Base-by-base conservation (phyloP, 2,329 filamentous ascomycete species). In the Huntiella decipiens region DNA sequence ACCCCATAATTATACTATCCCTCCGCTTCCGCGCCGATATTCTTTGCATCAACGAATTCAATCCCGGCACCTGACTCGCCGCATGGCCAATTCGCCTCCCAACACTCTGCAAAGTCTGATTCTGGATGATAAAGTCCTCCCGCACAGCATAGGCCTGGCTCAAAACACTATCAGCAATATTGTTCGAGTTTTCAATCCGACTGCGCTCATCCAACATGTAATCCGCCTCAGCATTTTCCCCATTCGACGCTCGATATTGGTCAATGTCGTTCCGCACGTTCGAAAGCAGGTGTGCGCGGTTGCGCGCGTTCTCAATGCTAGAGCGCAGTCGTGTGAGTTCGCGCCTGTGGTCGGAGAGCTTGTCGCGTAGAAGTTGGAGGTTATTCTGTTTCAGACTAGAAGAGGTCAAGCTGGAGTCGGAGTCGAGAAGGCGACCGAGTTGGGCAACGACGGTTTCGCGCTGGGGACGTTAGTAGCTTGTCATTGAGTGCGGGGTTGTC, bases 331-430 rank as follows among this genome's bases (percentile, higher is more conserved):
- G 81, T 4, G 68, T 62, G 34, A 94, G 74, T 61, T 96, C 88
- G 52, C 79, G 79, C 51, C 79, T 77, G 66, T 98, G 88, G 58
- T 93, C 82, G 34, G 76, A 67, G 12, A 96, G 78, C 59, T 95
- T 81, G 65, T 94, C 87, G 53, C 84, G 82, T 55, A 96, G 84
- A 28, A 93, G 80, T 49, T 83, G 73, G 34, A 98, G 77, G 60
- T 96, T 95, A 66, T 88, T 94, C 57, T 94, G 87, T 64, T 96
- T 96, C n/a, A 94, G 73, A 47, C 87, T 86, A 34, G 88, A 96
- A 38, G 86, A 79, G 43, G 82, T 85, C 50, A 92, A 74, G 47
- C 79, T 71, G 16, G 86, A 77, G 70, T 96, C 88, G 47, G 87
- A 93, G 66, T 96, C 88, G 54, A 96, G 82, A 45, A 95, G 78